Percentiles rank a stretch among this genome's conserved stretches.
Evolutionary conservation across 352 stramenopile species (phyloP).

Genomic region (Aphanomyces invadans): DNA sequence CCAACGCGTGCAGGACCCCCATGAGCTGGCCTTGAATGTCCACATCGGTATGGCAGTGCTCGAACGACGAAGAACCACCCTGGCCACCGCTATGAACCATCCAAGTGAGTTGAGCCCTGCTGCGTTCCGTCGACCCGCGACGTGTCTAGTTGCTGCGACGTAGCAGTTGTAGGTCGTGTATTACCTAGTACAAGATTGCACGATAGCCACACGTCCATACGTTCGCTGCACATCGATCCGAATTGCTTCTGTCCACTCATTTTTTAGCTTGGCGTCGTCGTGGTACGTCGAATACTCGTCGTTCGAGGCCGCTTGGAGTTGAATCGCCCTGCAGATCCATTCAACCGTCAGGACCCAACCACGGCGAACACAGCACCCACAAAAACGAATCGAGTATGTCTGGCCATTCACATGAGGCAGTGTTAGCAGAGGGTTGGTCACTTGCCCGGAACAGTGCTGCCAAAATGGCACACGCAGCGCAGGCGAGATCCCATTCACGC

Average conservation of each 20-base stretch:
- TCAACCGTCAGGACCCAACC: not conserved
- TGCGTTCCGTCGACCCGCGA: too few species aligned
- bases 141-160: too few species aligned
- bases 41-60: constrained; percentile 41
- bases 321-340: constrained; percentile 28
- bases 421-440: not conserved
- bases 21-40: constrained; percentile 69
- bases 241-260: constrained; percentile 76
- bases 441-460: constrained; percentile 45
- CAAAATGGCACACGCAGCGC: constrained; percentile 63
- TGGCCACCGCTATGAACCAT: too few species aligned
- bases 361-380: too few species aligned
- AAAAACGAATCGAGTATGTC: too few species aligned
- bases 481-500: constrained; percentile 54
- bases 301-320: constrained; percentile 45
- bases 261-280: constrained; percentile 76
- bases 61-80: too few species aligned
- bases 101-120: too few species aligned
- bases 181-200: not conserved
- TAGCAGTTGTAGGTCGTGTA: too few species aligned
- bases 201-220: constrained; percentile 57
- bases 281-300: constrained; percentile 79
- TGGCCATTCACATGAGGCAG: not conserved
- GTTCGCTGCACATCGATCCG: constrained; percentile 76
- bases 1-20: constrained; percentile 69